These are phyloP conservation scores for Euphorbia schlechtendalii DNA, from an alignment of 441 rosid genomes.

Conservation along the genomic window DNA sequence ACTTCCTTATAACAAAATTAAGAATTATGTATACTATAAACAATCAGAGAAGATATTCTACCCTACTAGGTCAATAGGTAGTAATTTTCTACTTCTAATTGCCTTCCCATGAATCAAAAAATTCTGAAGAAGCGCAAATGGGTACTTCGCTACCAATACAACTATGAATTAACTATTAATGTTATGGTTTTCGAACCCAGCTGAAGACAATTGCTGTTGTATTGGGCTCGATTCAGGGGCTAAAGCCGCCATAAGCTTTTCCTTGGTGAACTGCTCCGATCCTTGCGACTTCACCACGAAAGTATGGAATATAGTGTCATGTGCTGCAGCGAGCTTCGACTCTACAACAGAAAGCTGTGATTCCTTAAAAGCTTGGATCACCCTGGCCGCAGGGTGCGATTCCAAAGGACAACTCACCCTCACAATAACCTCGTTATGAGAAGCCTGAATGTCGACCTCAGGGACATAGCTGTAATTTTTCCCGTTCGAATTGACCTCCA, in stretches of 20 bases:
- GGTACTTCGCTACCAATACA: constrained; percentile 31
- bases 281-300: constrained; percentile 68
- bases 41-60: constrained; percentile 43
- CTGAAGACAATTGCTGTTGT: constrained; percentile 42
- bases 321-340: constrained; percentile 52
- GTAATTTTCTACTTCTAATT: constrained; percentile 43
- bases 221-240: constrained; percentile 36
- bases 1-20: constrained; percentile 29
- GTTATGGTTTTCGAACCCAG: constrained; percentile 19
- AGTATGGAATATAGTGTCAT: constrained; percentile 54
- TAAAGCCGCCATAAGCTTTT: constrained; percentile 59
- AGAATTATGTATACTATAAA: constrained; percentile 50
- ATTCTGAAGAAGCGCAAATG: constrained; percentile 34
- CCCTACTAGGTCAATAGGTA: constrained; percentile 41
- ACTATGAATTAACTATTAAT: constrained; percentile 33
- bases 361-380: constrained; percentile 61
- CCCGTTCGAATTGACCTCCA: constrained; percentile 26
- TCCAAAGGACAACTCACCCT: constrained; percentile 63
- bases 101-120: constrained; percentile 29
- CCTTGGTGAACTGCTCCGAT: constrained; percentile 66
- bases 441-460: constrained; percentile 54
- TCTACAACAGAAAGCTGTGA: constrained; percentile 49
- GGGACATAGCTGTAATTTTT: constrained; percentile 32
- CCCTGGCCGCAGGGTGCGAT: constrained; percentile 65
- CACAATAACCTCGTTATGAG: constrained; percentile 52